Conservation (phyloP, 202 grass and related monocot species). For the Panicum virgatum region DNA sequence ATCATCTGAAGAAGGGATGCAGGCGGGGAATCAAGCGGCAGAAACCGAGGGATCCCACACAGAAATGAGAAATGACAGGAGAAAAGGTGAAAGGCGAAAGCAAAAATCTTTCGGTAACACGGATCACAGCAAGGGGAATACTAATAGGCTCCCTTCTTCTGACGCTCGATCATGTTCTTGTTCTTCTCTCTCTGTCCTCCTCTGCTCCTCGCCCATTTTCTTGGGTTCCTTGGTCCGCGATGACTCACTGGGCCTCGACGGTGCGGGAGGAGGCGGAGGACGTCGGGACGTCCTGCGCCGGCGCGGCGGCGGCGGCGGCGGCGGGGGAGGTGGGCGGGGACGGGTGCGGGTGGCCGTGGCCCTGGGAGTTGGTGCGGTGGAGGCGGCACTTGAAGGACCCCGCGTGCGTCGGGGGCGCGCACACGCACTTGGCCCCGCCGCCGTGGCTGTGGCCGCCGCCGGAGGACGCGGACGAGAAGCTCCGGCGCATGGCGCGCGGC, state of each 20-base stretch:
- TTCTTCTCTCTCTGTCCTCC: background rate
- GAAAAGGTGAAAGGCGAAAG: background rate
- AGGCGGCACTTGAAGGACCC: constrained; percentile 92
- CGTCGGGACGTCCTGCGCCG: constrained; percentile 30
- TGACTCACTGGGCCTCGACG: constrained; percentile 71
- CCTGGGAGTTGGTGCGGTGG: constrained; percentile 66
- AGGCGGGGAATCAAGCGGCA: background rate
- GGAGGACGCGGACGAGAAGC: constrained; percentile 59
- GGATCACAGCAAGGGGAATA: constrained; percentile 52
- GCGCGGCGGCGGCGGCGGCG: background rate
- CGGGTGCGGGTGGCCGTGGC: constrained; percentile 39
- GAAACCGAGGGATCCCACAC: constrained; percentile 26
- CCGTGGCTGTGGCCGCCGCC: constrained; percentile 16
- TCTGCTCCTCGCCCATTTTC: background rate
- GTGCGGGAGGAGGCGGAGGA: constrained; percentile 47
- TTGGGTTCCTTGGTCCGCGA: background rate
- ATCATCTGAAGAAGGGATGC: constrained; percentile 9
- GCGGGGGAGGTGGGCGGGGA: constrained; percentile 24
- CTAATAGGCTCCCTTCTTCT: constrained; percentile 51
- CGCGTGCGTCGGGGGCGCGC: constrained; percentile 75
- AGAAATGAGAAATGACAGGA: background rate
- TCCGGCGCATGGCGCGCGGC: constrained; percentile 48
- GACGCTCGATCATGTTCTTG: background rate
- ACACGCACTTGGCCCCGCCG: constrained; percentile 68
- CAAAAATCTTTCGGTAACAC: background rate